Evolutionary conservation across 225 moss, liverwort and hornwort genomes (phyloP).

Genomic region (Straminergon stramineum): DNA sequence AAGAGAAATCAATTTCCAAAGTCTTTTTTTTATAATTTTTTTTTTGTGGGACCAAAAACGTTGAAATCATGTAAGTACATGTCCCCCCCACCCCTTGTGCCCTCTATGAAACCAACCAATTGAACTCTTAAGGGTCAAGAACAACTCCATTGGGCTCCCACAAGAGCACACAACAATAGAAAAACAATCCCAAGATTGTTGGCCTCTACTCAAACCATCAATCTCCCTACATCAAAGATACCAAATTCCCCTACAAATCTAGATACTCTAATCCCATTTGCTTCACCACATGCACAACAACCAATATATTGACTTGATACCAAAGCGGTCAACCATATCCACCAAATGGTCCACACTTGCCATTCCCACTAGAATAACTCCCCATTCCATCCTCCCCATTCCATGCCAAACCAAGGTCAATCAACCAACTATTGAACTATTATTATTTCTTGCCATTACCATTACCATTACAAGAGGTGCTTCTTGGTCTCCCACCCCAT

Average conservation of each 20-base stretch:
- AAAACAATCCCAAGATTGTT: background rate
- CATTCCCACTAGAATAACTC: background rate
- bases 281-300: background rate
- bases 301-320: rapidly evolving
- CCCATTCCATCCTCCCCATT: rapidly evolving
- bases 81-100: rapidly evolving
- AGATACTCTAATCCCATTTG: too few relatives aligned
- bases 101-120: background rate
- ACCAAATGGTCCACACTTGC: background rate
- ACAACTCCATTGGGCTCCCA: background rate
- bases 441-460: background rate
- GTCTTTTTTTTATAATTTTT: background rate
- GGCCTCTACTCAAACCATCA: background rate
- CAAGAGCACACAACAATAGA: too few relatives aligned
- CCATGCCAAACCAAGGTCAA: background rate
- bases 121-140: too few relatives aligned
- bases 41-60: background rate
- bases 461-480: rapidly evolving
- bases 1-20: background rate
- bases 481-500: background rate
- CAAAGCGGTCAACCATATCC: rapidly evolving
- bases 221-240: too few relatives aligned
- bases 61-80: background rate
- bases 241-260: rapidly evolving
- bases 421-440: too few relatives aligned